These are phyloP conservation scores for Fusarium albidum DNA, from an alignment of 2,329 filamentous ascomycete genomes.

Conservation along the genomic window DNA sequence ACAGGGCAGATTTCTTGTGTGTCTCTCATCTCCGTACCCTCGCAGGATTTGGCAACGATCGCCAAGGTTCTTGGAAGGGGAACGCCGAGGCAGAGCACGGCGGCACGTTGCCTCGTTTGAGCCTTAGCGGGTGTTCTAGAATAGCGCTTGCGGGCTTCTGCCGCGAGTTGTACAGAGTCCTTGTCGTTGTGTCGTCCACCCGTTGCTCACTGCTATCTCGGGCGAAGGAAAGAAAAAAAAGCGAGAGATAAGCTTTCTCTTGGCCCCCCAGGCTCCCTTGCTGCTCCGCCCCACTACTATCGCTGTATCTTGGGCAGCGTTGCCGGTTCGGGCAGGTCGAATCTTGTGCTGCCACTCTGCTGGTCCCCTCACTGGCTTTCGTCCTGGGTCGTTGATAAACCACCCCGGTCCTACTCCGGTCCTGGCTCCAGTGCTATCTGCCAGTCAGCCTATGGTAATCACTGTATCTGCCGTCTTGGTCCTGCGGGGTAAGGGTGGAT, in stretches of 20 bases:
- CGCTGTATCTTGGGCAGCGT: too few species aligned
- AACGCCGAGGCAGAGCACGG: not conserved
- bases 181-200: not conserved
- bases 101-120: too few species aligned
- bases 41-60: constrained; percentile 4
- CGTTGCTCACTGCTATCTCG: too few species aligned
- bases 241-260: not conserved
- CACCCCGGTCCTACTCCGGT: constrained; percentile 26
- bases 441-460: constrained; percentile 15
- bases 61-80: not conserved
- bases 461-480: constrained; percentile 27
- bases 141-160: not conserved
- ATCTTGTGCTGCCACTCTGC: constrained; percentile 1
- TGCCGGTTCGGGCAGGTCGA: too few species aligned
- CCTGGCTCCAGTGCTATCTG: constrained; percentile 27
- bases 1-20: constrained; percentile 6
- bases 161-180: not conserved
- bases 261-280: too few species aligned
- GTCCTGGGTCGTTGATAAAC: constrained; percentile 7
- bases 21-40: not conserved
- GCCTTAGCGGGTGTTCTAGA: not conserved
- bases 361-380: not conserved
- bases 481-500: constrained; percentile 29
- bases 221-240: constrained; percentile 17
- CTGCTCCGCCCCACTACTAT: too few species aligned